Evolutionary conservation across 768 basidiomycete genomes (phyloP).

Genomic region (Clavaria fumosa): DNA sequence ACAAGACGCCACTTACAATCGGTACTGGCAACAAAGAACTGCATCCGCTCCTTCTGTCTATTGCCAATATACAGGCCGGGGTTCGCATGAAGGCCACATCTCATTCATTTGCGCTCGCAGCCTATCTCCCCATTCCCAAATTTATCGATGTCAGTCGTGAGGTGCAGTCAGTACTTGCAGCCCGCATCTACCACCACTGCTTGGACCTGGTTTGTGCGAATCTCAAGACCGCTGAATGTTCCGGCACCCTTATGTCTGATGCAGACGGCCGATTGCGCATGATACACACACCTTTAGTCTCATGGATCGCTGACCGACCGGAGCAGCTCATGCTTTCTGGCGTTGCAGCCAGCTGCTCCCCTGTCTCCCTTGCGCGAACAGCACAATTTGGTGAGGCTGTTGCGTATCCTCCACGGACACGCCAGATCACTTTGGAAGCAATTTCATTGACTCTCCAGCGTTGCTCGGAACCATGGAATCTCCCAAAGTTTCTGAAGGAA

Average conservation of each 20-base stretch:
- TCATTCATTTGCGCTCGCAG: constrained; percentile 16
- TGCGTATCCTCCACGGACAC: constrained; percentile 14
- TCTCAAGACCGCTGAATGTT: constrained; percentile 17
- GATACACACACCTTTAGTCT: constrained; percentile 17
- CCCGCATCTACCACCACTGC: constrained; percentile 15
- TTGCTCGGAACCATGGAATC: constrained; percentile 13
- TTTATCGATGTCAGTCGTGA: constrained; percentile 14
- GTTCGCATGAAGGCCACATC: constrained; percentile 19
- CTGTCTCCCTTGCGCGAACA: constrained; percentile 17
- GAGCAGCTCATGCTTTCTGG: constrained; percentile 18
- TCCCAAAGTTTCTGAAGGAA: constrained; percentile 13
- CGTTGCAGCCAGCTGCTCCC: constrained; percentile 18
- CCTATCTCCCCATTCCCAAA: constrained; percentile 19
- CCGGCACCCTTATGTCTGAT: constrained; percentile 18
- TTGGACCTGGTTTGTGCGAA: constrained; percentile 17
- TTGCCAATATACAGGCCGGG: constrained; percentile 19
- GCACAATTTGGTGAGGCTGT: constrained; percentile 19
- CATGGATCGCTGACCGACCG: constrained; percentile 20
- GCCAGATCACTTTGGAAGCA: constrained; percentile 10
- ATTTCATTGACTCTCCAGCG: constrained; percentile 8
- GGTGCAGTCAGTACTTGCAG: constrained; percentile 16
- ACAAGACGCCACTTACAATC: constrained; percentile 20
- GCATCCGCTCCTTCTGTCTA: constrained; percentile 18
- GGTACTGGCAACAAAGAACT: constrained; percentile 18
- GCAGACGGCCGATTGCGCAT: constrained; percentile 13